These are phyloP conservation scores for Gleditsia sinensis DNA, from an alignment of 306 rosid species.

Conservation along the genomic window DNA sequence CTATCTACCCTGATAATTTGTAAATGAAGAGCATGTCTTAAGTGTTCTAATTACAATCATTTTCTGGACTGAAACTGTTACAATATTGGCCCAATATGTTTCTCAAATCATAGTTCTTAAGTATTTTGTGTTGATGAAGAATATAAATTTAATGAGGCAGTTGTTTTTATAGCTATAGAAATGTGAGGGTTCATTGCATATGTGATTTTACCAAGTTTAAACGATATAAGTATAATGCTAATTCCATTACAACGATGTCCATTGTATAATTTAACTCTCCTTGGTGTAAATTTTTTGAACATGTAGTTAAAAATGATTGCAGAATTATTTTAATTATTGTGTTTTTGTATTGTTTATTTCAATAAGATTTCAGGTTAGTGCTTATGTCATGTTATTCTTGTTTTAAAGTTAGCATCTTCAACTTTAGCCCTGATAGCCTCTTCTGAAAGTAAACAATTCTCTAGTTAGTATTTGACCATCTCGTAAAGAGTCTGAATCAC, in stretches of 20 bases:
- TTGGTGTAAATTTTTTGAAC: neutral
- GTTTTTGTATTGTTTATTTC: too few relatives aligned
- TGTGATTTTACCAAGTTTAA: slow-evolving; percentile 2
- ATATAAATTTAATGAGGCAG: neutral
- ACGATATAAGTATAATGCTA: neutral
- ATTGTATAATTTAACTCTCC: neutral
- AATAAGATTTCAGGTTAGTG: neutral
- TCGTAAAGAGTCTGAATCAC: neutral
- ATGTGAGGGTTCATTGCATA: neutral
- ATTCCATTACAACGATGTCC: neutral
- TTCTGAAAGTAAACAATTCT: slow-evolving; percentile 5
- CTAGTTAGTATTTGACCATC: neutral
- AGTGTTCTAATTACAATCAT: neutral
- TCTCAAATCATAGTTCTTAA: slow-evolving; percentile 1
- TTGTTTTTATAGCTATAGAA: neutral
- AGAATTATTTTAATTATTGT: too few relatives aligned
- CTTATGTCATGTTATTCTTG: neutral
- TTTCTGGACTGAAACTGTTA: neutral
- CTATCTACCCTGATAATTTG: neutral
- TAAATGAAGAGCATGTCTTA: neutral
- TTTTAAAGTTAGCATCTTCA: neutral
- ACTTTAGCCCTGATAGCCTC: neutral
- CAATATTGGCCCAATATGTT: slow-evolving; percentile 9
- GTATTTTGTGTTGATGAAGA: slow-evolving; percentile 7
- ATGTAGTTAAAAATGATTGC: neutral